Conservation (phyloP, 768 basidiomycete species). For the Mycena galericulata region DNA sequence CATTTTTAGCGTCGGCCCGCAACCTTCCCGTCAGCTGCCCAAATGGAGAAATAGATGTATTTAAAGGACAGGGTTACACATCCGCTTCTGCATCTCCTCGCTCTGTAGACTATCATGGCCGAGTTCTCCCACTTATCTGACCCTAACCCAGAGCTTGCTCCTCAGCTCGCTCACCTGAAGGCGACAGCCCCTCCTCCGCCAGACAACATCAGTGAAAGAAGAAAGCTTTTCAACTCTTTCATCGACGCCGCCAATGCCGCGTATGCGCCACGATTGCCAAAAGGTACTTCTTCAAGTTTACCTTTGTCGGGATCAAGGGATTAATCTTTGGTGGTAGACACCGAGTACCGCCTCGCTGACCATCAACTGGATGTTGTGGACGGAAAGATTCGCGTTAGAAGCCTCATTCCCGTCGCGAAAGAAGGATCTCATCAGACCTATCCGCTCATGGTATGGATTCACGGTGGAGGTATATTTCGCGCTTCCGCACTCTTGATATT, state of each 20-base stretch:
- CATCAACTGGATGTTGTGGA: constrained; percentile 23
- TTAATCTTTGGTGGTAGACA: background rate
- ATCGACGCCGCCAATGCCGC: background rate
- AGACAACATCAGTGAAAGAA: background rate
- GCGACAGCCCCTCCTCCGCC: background rate
- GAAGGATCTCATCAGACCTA: constrained; percentile 5
- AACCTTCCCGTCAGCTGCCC: too few species aligned
- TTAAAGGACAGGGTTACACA: too few species aligned
- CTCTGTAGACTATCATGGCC: constrained; percentile 27
- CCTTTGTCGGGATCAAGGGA: background rate
- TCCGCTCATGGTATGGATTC: constrained; percentile 32
- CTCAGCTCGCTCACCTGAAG: background rate
- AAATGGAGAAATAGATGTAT: constrained; percentile 58
- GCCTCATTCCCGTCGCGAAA: constrained; percentile 11
- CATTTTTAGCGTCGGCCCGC: too few species aligned
- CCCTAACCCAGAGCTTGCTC: constrained; percentile 31
- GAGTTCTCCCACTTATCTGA: constrained; percentile 28
- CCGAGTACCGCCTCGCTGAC: constrained; percentile 17
- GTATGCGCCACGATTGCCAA: constrained; percentile 4
- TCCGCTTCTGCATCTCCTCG: too few species aligned
- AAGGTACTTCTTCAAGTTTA: background rate
- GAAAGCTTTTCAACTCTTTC: constrained; percentile 4
- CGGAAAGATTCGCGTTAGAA: constrained; percentile 26
- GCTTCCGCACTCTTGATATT: background rate
- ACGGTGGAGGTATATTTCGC: constrained; percentile 29